These are phyloP conservation scores for Amanita jacksonii DNA, from an alignment of 768 basidiomycete genomes.

Conservation along the genomic window DNA sequence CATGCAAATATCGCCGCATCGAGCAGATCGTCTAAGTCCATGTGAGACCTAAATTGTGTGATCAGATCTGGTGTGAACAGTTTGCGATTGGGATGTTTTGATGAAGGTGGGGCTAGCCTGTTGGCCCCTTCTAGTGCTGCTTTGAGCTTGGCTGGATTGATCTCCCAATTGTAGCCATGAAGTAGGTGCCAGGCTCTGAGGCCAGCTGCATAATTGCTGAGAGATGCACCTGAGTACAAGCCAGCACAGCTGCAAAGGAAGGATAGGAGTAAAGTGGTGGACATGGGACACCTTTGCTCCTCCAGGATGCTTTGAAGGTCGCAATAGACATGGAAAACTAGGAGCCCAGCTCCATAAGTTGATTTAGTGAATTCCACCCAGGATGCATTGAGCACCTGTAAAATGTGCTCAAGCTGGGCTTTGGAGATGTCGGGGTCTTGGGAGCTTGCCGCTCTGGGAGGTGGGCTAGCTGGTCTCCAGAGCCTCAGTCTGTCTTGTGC, in stretches of 20 bases:
- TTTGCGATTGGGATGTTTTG: slow-evolving; percentile 8
- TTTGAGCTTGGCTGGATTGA: slow-evolving; percentile 5
- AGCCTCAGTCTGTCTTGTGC: too few species aligned
- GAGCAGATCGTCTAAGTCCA: slow-evolving; percentile 13
- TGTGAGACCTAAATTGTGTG: not conserved
- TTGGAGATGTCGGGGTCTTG: too few species aligned
- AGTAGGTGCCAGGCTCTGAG: slow-evolving; percentile 32
- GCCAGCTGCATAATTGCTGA: slow-evolving; percentile 20
- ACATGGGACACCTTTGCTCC: too few species aligned
- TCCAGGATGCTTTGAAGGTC: too few species aligned
- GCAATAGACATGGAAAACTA: slow-evolving; percentile 23
- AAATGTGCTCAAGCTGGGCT: not conserved
- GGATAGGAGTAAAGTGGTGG: too few species aligned
- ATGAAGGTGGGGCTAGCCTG: slow-evolving; percentile 10
- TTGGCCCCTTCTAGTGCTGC: slow-evolving; percentile 9
- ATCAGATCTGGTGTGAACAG: slow-evolving; percentile 13
- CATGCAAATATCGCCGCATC: slow-evolving; percentile 20
- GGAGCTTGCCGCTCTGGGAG: too few species aligned
- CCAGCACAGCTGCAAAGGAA: slow-evolving; percentile 19
- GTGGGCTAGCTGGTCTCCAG: too few species aligned
- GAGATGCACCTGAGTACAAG: slow-evolving; percentile 17
- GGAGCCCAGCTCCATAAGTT: too few species aligned
- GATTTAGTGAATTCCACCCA: slow-evolving; percentile 13
- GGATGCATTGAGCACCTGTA: not conserved
- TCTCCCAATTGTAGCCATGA: too few species aligned